A percentile compares a stretch with the other conserved stretches of the same genome.
Conservation (phyloP, 164 flowering plant genomes). For the Hamamelis virginiana region DNA sequence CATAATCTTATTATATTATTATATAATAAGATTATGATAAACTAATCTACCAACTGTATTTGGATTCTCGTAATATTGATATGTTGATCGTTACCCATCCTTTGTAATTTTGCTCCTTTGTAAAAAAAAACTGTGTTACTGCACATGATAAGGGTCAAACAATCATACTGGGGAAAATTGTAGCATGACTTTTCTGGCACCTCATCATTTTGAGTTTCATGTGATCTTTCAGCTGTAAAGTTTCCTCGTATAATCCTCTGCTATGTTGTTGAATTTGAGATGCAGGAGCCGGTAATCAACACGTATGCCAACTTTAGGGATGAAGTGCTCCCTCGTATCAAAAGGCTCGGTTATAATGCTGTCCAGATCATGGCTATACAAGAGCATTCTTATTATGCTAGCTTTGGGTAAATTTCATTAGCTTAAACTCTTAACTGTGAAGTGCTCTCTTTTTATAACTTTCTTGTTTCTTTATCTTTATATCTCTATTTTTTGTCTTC, state of each 20-base stretch:
- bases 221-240: not conserved
- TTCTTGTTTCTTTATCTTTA: not conserved
- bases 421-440: not conserved
- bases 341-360: slow-evolving; percentile 95
- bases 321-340: slow-evolving; percentile 96
- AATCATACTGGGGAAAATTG: not conserved
- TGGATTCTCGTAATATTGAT: not conserved
- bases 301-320: slow-evolving; percentile 90
- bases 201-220: not conserved
- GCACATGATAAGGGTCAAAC: not conserved
- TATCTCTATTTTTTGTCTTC: not conserved
- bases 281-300: slow-evolving; percentile 91
- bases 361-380: slow-evolving; percentile 99
- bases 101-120: not conserved
- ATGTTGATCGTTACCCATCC: not conserved
- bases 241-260: not conserved
- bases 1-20: too few species aligned
- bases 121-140: not conserved
- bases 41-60: not conserved
- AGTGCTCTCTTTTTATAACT: too few species aligned
- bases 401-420: slow-evolving; percentile 77
- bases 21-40: too few species aligned
- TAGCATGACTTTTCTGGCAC: not conserved
- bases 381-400: slow-evolving; percentile 98
- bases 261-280: slow-evolving; percentile 8